phyloP scores from a whole-genome alignment of 768 basidiomycete genomes.

The Hortiboletus campestris region DNA sequence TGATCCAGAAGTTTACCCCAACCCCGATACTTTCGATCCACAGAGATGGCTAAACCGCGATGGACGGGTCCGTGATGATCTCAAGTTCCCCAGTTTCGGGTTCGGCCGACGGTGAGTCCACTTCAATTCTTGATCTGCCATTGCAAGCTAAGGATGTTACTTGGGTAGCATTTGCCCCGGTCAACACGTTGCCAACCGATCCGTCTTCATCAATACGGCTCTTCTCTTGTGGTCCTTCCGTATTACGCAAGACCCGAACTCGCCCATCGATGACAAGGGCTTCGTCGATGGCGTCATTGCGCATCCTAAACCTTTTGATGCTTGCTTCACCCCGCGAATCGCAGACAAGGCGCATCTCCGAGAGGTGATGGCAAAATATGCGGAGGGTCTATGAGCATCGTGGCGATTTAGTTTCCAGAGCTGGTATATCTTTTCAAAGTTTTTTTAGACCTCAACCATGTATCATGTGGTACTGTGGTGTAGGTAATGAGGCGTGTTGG shows the following conservation, averaged over 20 bases:
- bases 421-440: neutral
- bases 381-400: conserved; percentile 10
- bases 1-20: conserved; percentile 55
- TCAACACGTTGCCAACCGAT: conserved; percentile 57
- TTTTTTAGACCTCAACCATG: neutral
- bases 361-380: conserved; percentile 27
- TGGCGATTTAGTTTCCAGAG: neutral
- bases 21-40: conserved; percentile 59
- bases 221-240: conserved; percentile 66
- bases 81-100: conserved; percentile 54
- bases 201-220: conserved; percentile 64
- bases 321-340: conserved; percentile 50
- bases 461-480: neutral
- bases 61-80: conserved; percentile 46
- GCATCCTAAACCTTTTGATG: conserved; percentile 62
- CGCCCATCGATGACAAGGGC: conserved; percentile 58
- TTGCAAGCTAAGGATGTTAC: neutral
- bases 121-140: neutral
- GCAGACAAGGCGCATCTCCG: conserved; percentile 25
- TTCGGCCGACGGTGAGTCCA: conserved; percentile 44
- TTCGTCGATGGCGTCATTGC: conserved; percentile 65
- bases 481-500: neutral
- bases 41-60: conserved; percentile 50
- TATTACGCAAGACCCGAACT: conserved; percentile 46
- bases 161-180: conserved; percentile 61